Conservation (phyloP, 2,329 filamentous ascomycete genomes). For the Xylaria sp. region DNA sequence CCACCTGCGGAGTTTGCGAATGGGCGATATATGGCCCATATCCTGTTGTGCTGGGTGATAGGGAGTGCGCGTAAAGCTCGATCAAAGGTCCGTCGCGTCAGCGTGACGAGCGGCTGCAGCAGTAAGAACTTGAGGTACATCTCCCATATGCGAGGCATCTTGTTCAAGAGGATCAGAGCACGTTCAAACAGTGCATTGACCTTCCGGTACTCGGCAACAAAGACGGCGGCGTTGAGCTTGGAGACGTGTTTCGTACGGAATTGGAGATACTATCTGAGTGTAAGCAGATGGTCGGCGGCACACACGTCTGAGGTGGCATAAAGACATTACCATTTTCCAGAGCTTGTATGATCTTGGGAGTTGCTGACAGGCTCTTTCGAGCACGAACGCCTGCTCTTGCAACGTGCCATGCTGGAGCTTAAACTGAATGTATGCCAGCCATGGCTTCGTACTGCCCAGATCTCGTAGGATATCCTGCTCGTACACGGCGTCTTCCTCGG, state of each 20-base stretch:
- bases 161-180: conserved; percentile 88
- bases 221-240: conserved; percentile 75
- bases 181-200: conserved; percentile 93
- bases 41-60: conserved; percentile 88
- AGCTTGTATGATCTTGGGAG: conserved; percentile 95
- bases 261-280: conserved; percentile 64
- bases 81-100: conserved; percentile 84
- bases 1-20: conserved; percentile 91
- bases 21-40: conserved; percentile 86
- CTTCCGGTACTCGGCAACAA: conserved; percentile 78
- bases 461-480: conserved; percentile 92
- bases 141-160: conserved; percentile 98
- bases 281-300: conserved; percentile 14
- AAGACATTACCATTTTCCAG: conserved; percentile 73
- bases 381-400: conserved; percentile 77
- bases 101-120: conserved; percentile 84
- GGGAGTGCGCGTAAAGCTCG: conserved; percentile 85
- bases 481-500: conserved; percentile 87
- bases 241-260: conserved; percentile 77
- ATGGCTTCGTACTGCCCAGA: conserved; percentile 80
- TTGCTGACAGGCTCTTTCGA: conserved; percentile 86
- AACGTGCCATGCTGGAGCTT: conserved; percentile 81
- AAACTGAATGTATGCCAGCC: conserved; percentile 89
- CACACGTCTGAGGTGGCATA: conserved; percentile 4
- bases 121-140: conserved; percentile 91